Base-by-base conservation (phyloP, 2,329 filamentous ascomycete genomes). In the Escovopsis sp. region DNA sequence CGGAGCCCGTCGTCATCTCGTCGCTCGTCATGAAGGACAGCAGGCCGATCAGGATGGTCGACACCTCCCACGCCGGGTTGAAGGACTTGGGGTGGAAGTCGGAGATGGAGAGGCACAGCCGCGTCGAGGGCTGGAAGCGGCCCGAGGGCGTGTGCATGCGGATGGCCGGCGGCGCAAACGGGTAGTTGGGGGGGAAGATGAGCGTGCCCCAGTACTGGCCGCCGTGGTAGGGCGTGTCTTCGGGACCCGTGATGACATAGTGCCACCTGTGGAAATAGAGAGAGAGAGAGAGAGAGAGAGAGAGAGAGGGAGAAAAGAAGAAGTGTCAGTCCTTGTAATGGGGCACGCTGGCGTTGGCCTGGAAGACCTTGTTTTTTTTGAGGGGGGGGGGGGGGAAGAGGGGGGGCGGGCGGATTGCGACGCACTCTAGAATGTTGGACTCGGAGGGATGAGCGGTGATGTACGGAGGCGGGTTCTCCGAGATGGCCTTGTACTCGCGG, bases 131-230 rank as follows among this genome's bases (percentile, higher is more conserved):
- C 60, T 94, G 86, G 66, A 98, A 98, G 57, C 91, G 85, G 45
- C 91, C 91, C 11, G 82, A 89, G 2, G 91, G 91, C 0, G 91
- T 98, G 69, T 96, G 91, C 91, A 98, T 98, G 58, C 89, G 86
- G 62, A 98, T 98, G 2, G 91, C 87, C 4, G 91, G 91, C 30
- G 91, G 91, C 11, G 88, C 89, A 63, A 95, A 98, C 26, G 91
- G 91, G 60, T 98, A 98, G 68, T 95, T 88, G 8, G 88, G 77
- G 12, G 91, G 91, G 62, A 98, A 98, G 50, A 93, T 80, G 40
- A 98, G 72, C 2, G 89, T 95, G 39, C 91, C 91, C 91, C 91
- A 98, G 69, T 96, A 98, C 62, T 98, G 91, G 38, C 91, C 91
- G 57, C 81, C 80, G 55, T 93, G 78, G 61, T 98, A 98, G 2